Percentiles rank a stretch among this genome's conserved stretches.
Conservation (phyloP, 352 stramenopile genomes). For the Phytophthora pseudosyringae region DNA sequence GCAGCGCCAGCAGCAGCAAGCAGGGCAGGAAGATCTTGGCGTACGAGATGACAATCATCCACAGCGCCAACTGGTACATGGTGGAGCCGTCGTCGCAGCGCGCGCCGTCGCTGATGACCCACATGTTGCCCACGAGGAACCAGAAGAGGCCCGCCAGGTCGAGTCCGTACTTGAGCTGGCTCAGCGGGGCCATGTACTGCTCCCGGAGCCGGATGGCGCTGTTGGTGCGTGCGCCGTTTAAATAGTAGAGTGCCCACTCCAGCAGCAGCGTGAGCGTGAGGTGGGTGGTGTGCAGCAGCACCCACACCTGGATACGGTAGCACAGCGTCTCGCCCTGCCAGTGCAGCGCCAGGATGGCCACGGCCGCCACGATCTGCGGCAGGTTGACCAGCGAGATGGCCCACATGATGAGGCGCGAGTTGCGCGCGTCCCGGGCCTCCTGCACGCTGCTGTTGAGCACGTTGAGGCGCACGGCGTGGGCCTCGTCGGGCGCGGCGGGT, state of each 20-base stretch:
- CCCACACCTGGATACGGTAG: slow-evolving; percentile 87
- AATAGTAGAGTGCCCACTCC: slow-evolving; percentile 81
- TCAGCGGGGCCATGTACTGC: slow-evolving; percentile 70
- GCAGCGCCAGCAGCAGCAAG: slow-evolving; percentile 86
- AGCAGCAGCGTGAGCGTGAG: slow-evolving; percentile 69
- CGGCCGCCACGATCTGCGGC: slow-evolving; percentile 70
- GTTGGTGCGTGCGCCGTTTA: slow-evolving; percentile 65
- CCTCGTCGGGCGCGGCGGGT: slow-evolving; percentile 57
- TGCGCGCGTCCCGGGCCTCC: slow-evolving; percentile 79
- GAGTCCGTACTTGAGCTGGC: slow-evolving; percentile 83
- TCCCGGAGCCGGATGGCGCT: slow-evolving; percentile 66
- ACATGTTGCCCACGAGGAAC: slow-evolving; percentile 91
- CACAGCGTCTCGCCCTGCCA: slow-evolving; percentile 77
- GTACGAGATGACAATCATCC: slow-evolving; percentile 94
- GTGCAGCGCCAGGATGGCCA: slow-evolving; percentile 66
- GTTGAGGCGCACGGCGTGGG: slow-evolving; percentile 82
- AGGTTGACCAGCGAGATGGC: slow-evolving; percentile 79
- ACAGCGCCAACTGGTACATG: slow-evolving; percentile 88
- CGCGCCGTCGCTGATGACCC: slow-evolving; percentile 86
- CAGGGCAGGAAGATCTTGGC: slow-evolving; percentile 94
- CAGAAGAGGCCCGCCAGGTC: slow-evolving; percentile 83
- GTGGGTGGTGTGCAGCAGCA: slow-evolving; percentile 78
- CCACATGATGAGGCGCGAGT: slow-evolving; percentile 82
- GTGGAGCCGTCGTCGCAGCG: slow-evolving; percentile 78
- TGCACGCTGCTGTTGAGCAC: slow-evolving; percentile 87